Conservation (phyloP, 1,284 basidiomycete species). For the Leccinum holopus region DNA sequence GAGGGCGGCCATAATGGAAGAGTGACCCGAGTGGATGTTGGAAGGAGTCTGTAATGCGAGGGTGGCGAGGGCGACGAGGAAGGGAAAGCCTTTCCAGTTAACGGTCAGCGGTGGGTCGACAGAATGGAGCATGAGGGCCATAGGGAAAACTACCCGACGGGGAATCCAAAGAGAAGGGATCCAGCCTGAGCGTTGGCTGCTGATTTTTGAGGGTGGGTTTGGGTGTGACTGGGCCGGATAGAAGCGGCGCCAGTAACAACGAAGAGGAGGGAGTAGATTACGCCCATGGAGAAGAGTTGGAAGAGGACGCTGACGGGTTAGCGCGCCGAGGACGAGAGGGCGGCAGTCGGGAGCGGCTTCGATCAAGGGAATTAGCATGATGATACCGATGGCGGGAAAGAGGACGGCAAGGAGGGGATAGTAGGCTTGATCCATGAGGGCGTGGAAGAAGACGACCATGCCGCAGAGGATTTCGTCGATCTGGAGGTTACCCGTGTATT, state of each 20-base stretch:
- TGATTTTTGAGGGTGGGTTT: conserved; percentile 12
- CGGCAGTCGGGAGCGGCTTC: conserved; percentile 24
- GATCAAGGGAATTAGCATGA: conserved; percentile 19
- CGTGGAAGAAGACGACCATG: conserved; percentile 39
- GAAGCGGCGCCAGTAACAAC: conserved; percentile 35
- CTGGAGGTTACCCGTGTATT: conserved; percentile 34
- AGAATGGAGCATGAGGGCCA: conserved; percentile 36
- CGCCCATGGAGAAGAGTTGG: conserved; percentile 38
- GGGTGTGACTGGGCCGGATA: neutral
- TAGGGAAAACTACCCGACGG: conserved; percentile 41
- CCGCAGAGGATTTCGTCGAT: conserved; percentile 39
- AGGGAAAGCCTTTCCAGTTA: conserved; percentile 47
- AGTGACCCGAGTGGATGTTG: conserved; percentile 37
- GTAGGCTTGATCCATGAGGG: conserved; percentile 30
- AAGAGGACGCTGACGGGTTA: conserved; percentile 21
- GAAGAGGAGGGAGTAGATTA: conserved; percentile 43
- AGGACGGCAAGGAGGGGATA: conserved; percentile 33
- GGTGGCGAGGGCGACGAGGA: conserved; percentile 34
- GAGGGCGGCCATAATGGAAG: conserved; percentile 35
- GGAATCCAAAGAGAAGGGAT: conserved; percentile 35
- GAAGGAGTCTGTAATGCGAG: conserved; percentile 21
- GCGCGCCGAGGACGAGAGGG: conserved; percentile 17
- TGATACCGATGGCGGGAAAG: conserved; percentile 21
- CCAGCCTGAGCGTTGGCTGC: conserved; percentile 39
- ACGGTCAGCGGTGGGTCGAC: conserved; percentile 38